Base-by-base conservation (phyloP, 176 grass and related monocot species). In the Alloteropsis semialata region DNA sequence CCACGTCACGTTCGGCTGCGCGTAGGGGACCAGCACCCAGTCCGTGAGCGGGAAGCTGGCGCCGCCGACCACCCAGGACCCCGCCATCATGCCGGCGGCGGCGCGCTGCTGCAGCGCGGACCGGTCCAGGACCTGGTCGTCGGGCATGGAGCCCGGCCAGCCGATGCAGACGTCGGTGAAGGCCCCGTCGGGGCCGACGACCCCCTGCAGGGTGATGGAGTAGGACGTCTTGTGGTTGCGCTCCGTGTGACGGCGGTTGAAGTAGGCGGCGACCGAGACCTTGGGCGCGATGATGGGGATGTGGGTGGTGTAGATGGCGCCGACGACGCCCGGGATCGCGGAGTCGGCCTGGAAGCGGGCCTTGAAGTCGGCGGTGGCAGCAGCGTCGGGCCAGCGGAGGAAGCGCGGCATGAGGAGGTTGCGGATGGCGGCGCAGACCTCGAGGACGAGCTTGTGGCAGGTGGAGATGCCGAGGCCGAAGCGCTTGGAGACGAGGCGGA, bases 111-210 rank as follows among this genome's bases (percentile, higher is more conserved):
- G 74, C 81, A 92, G 81, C 21, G 87, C 87, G 3, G 91, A 92
- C 22, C 81, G 80, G 76, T 89, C 81, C n/a, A 92, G 87, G 48
- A 92, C 87, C 84, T 89, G 84, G 49, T 87, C 84, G 76, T 92
- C 91, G 71, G 81, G 34, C 72, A 92, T 87, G 54, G 91, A 89
- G 0, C 91, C 91, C 5, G 87, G 91, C 87, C 87, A 92, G 1
- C 87, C 91, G 87, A 92, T 92, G 87, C 87, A 92, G 25, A 92
- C 86, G 83, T 92, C 87, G 11, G 91, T 89, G 87, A 92, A 92
- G 54, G 82, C 33, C 53, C 77, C 91, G 70, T 92, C 87, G 37
- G 87, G 91, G n/a, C 82, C 76, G 69, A 87, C 91, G 17, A 92
- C 91, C 4, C 91, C 91, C 53, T 92, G 91, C 3, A 92, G 84